These are phyloP conservation scores for Pichia terricola DNA, from an alignment of 1,139 yeast species.

Conservation along the genomic window DNA sequence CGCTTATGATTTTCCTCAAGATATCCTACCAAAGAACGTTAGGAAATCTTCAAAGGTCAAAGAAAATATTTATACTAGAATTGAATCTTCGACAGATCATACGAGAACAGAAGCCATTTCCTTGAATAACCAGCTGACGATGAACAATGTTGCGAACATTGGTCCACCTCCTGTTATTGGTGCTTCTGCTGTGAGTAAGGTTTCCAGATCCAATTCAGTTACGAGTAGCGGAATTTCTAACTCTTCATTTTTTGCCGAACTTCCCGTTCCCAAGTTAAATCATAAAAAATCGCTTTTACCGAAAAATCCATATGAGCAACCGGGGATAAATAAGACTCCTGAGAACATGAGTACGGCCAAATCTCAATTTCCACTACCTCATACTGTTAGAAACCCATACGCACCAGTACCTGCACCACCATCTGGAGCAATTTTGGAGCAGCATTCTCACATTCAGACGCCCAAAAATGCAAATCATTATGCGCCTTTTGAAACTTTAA, in stretches of 20 bases:
- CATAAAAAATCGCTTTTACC: conserved; percentile 5
- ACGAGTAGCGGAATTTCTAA: conserved; percentile 1
- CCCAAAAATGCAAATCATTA: conserved; percentile 11
- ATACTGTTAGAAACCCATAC: not conserved
- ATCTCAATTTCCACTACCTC: not conserved
- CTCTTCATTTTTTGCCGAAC: conserved; percentile 39
- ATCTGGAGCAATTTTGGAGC: not conserved
- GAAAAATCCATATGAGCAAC: conserved; percentile 17
- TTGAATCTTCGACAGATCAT: conserved; percentile 12
- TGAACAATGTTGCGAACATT: no score
- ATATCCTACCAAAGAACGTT: conserved; percentile 34
- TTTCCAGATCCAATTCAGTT: conserved; percentile 6
- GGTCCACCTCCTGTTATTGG: conserved; percentile 2
- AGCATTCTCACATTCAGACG: not conserved
- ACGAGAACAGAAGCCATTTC: not conserved
- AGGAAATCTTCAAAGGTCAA: conserved; percentile 24
- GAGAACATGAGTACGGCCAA: no score
- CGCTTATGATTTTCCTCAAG: conserved; percentile 74
- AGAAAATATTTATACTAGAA: conserved; percentile 21
- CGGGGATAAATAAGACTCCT: not conserved
- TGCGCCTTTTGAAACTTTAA: conserved; percentile 9
- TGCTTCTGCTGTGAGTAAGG: not conserved
- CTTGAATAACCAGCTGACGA: not conserved
- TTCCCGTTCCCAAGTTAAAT: conserved; percentile 23
- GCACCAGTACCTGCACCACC: not conserved